A percentile compares a stretch with the other conserved stretches of the same genome.
Conservation (phyloP, 1,139 yeast species). For the Waltiozyma sp. region DNA sequence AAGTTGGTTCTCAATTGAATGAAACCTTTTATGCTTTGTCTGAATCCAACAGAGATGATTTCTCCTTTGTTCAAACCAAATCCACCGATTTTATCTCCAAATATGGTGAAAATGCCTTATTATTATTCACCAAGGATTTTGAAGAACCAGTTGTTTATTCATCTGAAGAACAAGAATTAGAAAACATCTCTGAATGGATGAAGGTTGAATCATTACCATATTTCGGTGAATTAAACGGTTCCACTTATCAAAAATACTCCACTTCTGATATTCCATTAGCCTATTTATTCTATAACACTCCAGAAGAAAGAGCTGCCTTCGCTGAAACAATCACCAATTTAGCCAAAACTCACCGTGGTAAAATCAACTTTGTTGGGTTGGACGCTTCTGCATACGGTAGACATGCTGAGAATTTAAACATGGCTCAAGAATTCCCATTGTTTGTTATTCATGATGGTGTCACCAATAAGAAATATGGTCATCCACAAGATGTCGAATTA, state of each 20-base stretch:
- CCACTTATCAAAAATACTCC: constrained; percentile 70
- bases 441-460: constrained; percentile 74
- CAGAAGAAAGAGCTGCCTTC: constrained; percentile 53
- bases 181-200: constrained; percentile 42
- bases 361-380: constrained; percentile 77
- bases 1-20: constrained; percentile 27
- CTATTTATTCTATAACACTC: constrained; percentile 70
- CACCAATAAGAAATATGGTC: constrained; percentile 66
- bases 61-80: constrained; percentile 46
- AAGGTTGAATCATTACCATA: constrained; percentile 67
- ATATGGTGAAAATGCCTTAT: constrained; percentile 30
- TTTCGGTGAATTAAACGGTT: constrained; percentile 84
- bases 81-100: constrained; percentile 35
- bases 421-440: constrained; percentile 81
- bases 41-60: constrained; percentile 45
- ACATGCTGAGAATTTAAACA: constrained; percentile 83
- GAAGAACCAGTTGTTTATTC: constrained; percentile 32
- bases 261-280: constrained; percentile 67
- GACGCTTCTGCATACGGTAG: constrained; percentile 75
- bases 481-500: constrained; percentile 37
- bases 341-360: constrained; percentile 71
- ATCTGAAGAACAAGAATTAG: constrained; percentile 27
- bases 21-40: constrained; percentile 47
- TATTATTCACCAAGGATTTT: constrained; percentile 17
- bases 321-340: constrained; percentile 43